A percentile compares a stretch with the other conserved stretches of the same genome.
These are phyloP conservation scores for Mytilinidion resinicola DNA, from an alignment of 495 filamentous ascomycete species.

Conservation along the genomic window DNA sequence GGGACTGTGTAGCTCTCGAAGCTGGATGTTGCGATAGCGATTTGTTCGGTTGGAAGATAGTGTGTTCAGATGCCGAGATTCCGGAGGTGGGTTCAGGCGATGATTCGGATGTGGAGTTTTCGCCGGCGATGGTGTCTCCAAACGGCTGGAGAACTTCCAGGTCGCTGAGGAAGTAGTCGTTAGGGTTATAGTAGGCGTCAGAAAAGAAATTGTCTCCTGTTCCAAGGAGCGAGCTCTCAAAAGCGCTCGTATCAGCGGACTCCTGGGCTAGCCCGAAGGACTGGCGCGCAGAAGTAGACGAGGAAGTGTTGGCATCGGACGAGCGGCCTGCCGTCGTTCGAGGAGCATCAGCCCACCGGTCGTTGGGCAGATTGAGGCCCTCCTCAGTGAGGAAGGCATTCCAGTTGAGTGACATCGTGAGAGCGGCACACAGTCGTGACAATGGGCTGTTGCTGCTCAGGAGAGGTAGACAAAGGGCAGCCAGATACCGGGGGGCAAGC, in stretches of 20 bases:
- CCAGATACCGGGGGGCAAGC: neutral
- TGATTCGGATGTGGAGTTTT: conserved; percentile 23
- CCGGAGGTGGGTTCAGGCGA: conserved; percentile 21
- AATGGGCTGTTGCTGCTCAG: conserved; percentile 19
- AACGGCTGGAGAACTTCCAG: conserved; percentile 25
- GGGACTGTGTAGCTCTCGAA: conserved; percentile 17
- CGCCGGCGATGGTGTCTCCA: conserved; percentile 18
- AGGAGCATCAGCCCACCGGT: conserved; percentile 23
- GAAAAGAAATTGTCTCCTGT: conserved; percentile 13
- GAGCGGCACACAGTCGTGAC: conserved; percentile 1
- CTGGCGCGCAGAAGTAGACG: conserved; percentile 12
- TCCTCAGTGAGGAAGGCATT: conserved; percentile 24
- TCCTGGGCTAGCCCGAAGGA: conserved; percentile 1
- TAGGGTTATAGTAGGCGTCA: conserved; percentile 20
- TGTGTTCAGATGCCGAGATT: neutral
- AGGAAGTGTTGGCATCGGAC: conserved; percentile 16
- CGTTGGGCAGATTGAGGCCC: conserved; percentile 23
- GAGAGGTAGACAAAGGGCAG: conserved; percentile 13
- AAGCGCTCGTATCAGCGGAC: conserved; percentile 3
- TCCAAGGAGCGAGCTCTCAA: conserved; percentile 10
- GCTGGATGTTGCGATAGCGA: conserved; percentile 10
- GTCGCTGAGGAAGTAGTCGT: conserved; percentile 29
- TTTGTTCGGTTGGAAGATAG: neutral
- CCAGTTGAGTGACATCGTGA: conserved; percentile 29
- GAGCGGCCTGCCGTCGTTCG: conserved; percentile 6